Evolutionary conservation across 805 yeast species (phyloP).

Genomic region (Isabelozyma heimii): DNA sequence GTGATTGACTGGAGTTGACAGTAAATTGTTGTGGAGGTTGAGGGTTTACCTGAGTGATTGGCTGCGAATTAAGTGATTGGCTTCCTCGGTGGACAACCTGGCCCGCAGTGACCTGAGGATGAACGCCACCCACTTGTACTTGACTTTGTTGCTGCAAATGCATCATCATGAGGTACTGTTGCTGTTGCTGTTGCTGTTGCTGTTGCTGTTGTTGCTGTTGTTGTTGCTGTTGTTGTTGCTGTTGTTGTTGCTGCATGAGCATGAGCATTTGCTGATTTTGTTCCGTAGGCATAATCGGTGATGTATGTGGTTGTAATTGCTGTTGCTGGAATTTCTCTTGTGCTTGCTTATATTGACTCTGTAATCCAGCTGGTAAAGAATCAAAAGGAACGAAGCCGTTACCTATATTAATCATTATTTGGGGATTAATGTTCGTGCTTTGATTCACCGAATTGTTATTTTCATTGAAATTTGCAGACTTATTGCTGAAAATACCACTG

Average conservation of each 20-base stretch:
- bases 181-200: constrained; percentile 5
- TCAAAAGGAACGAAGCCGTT: constrained; percentile 17
- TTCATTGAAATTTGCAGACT: not conserved
- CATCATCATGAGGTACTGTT: constrained; percentile 2
- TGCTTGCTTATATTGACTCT: constrained; percentile 14
- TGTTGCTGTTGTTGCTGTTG: constrained; percentile 1
- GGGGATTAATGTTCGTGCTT: not conserved
- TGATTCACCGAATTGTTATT: not conserved
- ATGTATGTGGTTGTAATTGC: not conserved
- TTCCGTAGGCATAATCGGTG: not conserved
- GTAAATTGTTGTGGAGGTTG: not conserved
- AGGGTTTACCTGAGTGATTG: not conserved
- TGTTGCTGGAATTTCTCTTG: constrained; percentile 13
- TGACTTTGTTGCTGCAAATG: constrained; percentile 2
- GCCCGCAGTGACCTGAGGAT: not conserved
- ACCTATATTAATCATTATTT: constrained; percentile 17
- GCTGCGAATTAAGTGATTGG: not conserved
- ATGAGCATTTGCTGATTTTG: not conserved
- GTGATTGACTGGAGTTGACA: not conserved
- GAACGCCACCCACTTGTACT: not conserved
- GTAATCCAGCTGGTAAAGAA: constrained; percentile 14
- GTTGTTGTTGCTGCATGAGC: not conserved
- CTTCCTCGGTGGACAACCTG: not conserved
- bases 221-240: constrained; percentile 10
- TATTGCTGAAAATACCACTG: not conserved